A percentile compares a stretch with the other conserved stretches of the same genome.
Conservation (phyloP, 768 basidiomycete genomes). For the Lactifluus volemus region DNA sequence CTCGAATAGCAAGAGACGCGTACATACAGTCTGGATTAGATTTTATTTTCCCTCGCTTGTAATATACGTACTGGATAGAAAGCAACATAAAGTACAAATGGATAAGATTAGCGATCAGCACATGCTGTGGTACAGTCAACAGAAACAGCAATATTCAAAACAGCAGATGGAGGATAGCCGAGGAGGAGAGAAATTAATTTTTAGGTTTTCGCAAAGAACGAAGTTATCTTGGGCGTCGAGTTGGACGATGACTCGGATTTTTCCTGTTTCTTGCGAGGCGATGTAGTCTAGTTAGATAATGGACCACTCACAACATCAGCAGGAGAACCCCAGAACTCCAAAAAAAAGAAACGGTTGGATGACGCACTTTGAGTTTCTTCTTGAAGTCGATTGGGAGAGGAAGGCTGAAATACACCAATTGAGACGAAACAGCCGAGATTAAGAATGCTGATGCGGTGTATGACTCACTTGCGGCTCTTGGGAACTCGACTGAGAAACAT, state of each 20-base stretch:
- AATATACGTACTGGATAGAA: background rate
- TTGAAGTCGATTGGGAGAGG: background rate
- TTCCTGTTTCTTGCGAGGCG: conserved; percentile 13
- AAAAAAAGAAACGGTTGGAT: background rate
- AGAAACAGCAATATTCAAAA: background rate
- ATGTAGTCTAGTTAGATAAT: background rate
- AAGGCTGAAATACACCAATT: background rate
- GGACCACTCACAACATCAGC: background rate
- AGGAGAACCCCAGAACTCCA: background rate
- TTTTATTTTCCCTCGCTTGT: no score
- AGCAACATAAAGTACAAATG: background rate
- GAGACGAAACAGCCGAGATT: background rate
- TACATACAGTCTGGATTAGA: background rate
- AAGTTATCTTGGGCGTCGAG: conserved; percentile 17
- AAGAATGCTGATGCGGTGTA: background rate
- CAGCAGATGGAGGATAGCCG: background rate
- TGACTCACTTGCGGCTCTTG: conserved; percentile 3
- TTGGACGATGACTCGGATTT: background rate
- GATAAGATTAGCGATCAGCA: background rate
- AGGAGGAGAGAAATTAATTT: background rate
- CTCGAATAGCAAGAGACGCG: background rate
- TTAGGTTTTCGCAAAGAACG: conserved; percentile 16
- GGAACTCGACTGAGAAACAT: background rate
- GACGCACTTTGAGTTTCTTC: conserved; percentile 3
- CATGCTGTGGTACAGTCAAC: background rate